Evolutionary conservation across 345 rosid species (phyloP).

Genomic region (Populus nigra): DNA sequence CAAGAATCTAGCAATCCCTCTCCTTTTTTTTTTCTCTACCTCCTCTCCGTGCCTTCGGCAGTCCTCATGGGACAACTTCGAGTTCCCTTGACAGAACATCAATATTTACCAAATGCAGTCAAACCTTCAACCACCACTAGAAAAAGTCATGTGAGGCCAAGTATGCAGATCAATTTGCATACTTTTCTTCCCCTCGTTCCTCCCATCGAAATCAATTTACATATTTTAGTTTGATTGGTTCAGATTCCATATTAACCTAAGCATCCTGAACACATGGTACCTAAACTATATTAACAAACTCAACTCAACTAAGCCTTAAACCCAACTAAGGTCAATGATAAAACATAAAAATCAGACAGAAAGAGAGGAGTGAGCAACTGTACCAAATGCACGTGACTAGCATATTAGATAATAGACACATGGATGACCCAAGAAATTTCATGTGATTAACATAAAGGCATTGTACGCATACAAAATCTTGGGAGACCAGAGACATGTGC

Average conservation of each 20-base stretch:
- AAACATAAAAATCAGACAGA: not conserved
- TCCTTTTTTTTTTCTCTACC: too few relatives aligned
- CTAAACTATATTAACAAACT: not conserved
- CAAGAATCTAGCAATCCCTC: not conserved
- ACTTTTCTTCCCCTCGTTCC: not conserved
- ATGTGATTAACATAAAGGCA: not conserved
- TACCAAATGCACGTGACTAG: not conserved
- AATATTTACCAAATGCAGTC: too few relatives aligned
- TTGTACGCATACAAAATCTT: not conserved
- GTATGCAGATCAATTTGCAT: not conserved
- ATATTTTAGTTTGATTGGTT: not conserved
- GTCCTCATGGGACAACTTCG: too few relatives aligned
- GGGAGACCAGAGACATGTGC: constrained; percentile 1
- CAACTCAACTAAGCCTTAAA: not conserved
- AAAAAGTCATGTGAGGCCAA: not conserved
- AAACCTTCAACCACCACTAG: too few relatives aligned
- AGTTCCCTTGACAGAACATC: too few relatives aligned
- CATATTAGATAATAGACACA: not conserved
- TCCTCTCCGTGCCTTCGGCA: too few relatives aligned
- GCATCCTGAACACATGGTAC: not conserved
- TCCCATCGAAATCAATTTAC: not conserved
- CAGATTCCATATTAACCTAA: not conserved
- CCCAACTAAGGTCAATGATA: not conserved
- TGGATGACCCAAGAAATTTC: not conserved
- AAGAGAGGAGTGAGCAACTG: not conserved